Conservation (phyloP, 176 grass and related monocot genomes). For the Cymbopogon citratus region DNA sequence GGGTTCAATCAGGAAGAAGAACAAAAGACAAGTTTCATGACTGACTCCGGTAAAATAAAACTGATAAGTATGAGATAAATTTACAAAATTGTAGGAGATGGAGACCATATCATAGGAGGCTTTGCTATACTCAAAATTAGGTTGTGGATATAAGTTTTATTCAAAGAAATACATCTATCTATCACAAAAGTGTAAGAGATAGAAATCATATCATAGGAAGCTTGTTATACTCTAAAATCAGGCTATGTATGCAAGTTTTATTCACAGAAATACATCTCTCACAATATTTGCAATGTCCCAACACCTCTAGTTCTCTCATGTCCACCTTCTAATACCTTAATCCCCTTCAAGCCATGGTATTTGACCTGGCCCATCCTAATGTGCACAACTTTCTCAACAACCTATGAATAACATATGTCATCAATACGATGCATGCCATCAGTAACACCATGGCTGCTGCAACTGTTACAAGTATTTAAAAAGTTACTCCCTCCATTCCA, state of each 20-base stretch:
- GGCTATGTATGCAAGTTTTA: neutral
- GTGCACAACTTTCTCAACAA: neutral
- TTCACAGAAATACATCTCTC: neutral
- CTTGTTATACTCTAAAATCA: neutral
- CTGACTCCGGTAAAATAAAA: neutral
- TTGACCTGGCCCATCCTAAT: neutral
- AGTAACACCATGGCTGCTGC: neutral
- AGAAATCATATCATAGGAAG: neutral
- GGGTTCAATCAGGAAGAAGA: neutral
- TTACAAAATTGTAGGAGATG: neutral
- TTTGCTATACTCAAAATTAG: neutral
- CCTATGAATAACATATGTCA: neutral
- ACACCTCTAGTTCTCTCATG: neutral
- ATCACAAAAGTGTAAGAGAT: neutral
- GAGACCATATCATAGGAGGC: neutral
- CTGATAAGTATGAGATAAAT: neutral
- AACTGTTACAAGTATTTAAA: neutral
- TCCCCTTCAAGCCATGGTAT: neutral
- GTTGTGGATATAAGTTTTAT: neutral
- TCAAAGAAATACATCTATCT: neutral
- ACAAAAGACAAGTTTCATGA: neutral
- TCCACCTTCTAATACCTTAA: neutral
- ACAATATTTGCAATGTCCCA: neutral
- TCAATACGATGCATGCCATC: neutral
- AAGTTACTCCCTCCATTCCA: neutral